A percentile compares a stretch with the other conserved stretches of the same genome.
phyloP scores from a whole-genome alignment of 179 eudicot genomes.

The Beta corolliflora region DNA sequence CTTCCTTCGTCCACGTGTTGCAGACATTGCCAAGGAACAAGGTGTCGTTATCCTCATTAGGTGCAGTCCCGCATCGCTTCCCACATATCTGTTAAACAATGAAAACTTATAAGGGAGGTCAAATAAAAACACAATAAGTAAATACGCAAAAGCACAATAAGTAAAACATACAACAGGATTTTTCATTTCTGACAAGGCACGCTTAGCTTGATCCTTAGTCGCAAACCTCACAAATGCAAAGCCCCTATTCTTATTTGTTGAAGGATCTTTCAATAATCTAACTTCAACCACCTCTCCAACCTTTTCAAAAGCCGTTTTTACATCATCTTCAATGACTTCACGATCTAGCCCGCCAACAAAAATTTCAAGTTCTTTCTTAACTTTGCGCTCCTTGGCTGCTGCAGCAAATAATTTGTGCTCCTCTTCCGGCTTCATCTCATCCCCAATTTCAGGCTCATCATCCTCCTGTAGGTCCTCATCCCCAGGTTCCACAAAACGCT shows the following conservation, averaged over 20 bases:
- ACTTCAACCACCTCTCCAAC: slow-evolving; percentile 80
- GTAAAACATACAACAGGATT: slow-evolving; percentile 67
- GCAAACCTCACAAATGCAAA: slow-evolving; percentile 91
- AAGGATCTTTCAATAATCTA: slow-evolving; percentile 57
- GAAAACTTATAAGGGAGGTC: background rate
- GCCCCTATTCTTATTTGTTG: slow-evolving; percentile 70
- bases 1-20: slow-evolving; percentile 95
- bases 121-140: background rate
- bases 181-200: slow-evolving; percentile 76
- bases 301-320: slow-evolving; percentile 68
- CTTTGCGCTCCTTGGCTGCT: slow-evolving; percentile 70
- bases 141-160: background rate
- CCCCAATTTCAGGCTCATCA: slow-evolving; percentile 42
- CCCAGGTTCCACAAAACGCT: slow-evolving; percentile 54
- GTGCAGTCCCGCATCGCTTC: slow-evolving; percentile 78
- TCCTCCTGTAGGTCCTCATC: slow-evolving; percentile 54
- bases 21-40: slow-evolving; percentile 85
- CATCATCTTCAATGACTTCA: slow-evolving; percentile 69
- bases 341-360: slow-evolving; percentile 90
- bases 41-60: slow-evolving; percentile 82
- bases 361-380: slow-evolving; percentile 72
- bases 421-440: slow-evolving; percentile 44
- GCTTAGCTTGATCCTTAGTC: slow-evolving; percentile 72
- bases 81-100: slow-evolving; percentile 56
- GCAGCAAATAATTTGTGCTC: slow-evolving; percentile 58